These are phyloP conservation scores for Esteya vermicola DNA, from an alignment of 2,329 filamentous ascomycete species.

Conservation along the genomic window DNA sequence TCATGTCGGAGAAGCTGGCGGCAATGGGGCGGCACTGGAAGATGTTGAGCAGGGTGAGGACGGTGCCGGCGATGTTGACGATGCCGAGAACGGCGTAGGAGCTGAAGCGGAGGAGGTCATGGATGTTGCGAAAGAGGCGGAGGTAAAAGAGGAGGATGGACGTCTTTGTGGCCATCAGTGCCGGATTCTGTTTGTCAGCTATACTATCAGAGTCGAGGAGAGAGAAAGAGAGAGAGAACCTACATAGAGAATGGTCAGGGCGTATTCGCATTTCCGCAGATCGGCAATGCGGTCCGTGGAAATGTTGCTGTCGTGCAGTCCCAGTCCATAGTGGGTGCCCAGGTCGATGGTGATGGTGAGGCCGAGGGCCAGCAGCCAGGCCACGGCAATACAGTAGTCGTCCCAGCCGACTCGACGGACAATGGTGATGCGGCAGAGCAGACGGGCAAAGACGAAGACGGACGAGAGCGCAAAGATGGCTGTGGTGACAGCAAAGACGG, in stretches of 20 bases:
- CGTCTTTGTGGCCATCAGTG: slow-evolving; percentile 80
- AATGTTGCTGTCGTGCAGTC: slow-evolving; percentile 52
- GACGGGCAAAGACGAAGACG: slow-evolving; percentile 59
- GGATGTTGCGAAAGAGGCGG: slow-evolving; percentile 61
- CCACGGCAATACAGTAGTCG: slow-evolving; percentile 67
- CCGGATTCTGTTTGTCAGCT: slow-evolving; percentile 51
- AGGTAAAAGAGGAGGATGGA: slow-evolving; percentile 90
- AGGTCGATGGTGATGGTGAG: slow-evolving; percentile 53
- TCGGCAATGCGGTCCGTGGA: slow-evolving; percentile 27
- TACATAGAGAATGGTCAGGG: slow-evolving; percentile 50
- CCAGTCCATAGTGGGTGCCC: slow-evolving; percentile 50
- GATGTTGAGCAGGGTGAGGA: slow-evolving; percentile 73
- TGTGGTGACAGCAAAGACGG: slow-evolving; percentile 57
- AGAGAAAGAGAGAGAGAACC: slow-evolving; percentile 11
- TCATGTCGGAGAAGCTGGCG: slow-evolving; percentile 42
- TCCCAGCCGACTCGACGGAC: slow-evolving; percentile 60
- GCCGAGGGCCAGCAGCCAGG: slow-evolving; percentile 60
- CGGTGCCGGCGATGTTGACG: slow-evolving; percentile 64
- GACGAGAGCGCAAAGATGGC: slow-evolving; percentile 55
- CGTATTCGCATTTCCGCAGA: slow-evolving; percentile 48
- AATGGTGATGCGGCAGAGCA: slow-evolving; percentile 59
- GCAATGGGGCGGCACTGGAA: slow-evolving; percentile 68
- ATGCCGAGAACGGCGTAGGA: slow-evolving; percentile 67
- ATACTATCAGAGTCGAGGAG: slow-evolving; percentile 19
- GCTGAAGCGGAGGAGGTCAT: slow-evolving; percentile 63